Conservation (phyloP, 805 yeast species). For the Torulaspora quercuum region DNA sequence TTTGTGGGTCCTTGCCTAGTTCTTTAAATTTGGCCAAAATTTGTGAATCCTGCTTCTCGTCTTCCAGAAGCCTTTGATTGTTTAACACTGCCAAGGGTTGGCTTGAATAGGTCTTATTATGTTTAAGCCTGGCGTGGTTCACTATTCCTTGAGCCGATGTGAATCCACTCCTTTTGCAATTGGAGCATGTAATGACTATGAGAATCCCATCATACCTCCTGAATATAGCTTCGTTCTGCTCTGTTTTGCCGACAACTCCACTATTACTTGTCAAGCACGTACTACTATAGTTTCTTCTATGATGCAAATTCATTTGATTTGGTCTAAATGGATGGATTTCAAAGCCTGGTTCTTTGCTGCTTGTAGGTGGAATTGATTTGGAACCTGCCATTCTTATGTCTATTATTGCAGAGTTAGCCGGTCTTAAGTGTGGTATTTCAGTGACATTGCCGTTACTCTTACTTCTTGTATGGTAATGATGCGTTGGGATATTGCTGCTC, state of each 20-base stretch:
- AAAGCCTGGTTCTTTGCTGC: conserved; percentile 5
- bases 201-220: conserved; percentile 67
- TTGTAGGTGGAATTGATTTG: conserved; percentile 14
- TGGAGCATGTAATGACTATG: conserved; percentile 64
- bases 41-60: conserved; percentile 26
- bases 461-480: conserved; percentile 36
- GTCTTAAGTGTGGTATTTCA: conserved; percentile 18
- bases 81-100: conserved; percentile 71
- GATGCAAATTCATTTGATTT: conserved; percentile 31
- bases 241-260: conserved; percentile 45
- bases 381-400: conserved; percentile 21
- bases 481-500: conserved; percentile 19
- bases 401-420: conserved; percentile 23
- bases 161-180: conserved; percentile 65
- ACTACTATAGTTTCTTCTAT: conserved; percentile 35
- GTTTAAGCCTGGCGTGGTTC: conserved; percentile 73
- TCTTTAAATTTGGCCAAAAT: conserved; percentile 29
- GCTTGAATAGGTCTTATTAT: conserved; percentile 62
- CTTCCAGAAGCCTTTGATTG: conserved; percentile 53
- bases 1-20: conserved; percentile 26
- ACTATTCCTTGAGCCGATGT: conserved; percentile 78
- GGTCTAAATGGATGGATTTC: conserved; percentile 21
- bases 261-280: conserved; percentile 45
- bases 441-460: conserved; percentile 29
- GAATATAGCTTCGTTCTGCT: conserved; percentile 50